These are phyloP conservation scores for Adiantum capillusveneris DNA, from an alignment of 75 land plant genomes.

Conservation along the genomic window DNA sequence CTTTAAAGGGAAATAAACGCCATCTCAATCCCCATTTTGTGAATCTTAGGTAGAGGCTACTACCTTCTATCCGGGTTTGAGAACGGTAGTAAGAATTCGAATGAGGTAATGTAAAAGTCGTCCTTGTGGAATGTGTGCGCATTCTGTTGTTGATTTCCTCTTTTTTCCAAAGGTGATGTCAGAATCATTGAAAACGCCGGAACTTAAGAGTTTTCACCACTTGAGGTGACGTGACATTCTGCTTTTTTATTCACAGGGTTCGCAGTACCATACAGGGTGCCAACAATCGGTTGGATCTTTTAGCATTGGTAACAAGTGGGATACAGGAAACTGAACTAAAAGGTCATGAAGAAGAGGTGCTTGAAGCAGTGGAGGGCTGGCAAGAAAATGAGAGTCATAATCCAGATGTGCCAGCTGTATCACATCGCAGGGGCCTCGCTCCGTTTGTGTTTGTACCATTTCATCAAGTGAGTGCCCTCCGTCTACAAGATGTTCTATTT, in stretches of 20 bases:
- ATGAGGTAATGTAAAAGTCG: constrained; percentile 72
- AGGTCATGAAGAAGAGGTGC: constrained; percentile 43
- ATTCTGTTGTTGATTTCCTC: no score
- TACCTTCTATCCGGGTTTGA: constrained; percentile 68
- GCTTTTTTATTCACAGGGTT: constrained; percentile 31
- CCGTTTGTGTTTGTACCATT: constrained; percentile 93
- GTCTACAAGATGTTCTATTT: not conserved
- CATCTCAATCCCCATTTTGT: not conserved
- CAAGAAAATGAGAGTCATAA: constrained; percentile 82
- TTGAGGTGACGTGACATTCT: no score
- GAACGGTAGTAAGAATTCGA: constrained; percentile 83
- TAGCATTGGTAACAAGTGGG: constrained; percentile 81
- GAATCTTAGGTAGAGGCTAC: constrained; percentile 70
- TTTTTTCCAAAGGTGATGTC: no score
- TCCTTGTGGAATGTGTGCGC: no score
- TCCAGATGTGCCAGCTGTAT: constrained; percentile 92
- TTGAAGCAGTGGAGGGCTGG: constrained; percentile 65
- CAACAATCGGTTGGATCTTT: constrained; percentile 78
- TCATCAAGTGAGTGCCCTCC: constrained; percentile 51
- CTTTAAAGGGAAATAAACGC: not conserved
- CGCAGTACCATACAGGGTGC: constrained; percentile 84
- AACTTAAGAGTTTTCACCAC: no score
- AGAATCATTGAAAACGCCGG: no score
- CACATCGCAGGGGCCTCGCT: constrained; percentile 70
- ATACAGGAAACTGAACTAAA: constrained; percentile 45